Evolutionary conservation across 2,329 filamentous ascomycete genomes (phyloP).

Genomic region (Penicillium sp.): DNA sequence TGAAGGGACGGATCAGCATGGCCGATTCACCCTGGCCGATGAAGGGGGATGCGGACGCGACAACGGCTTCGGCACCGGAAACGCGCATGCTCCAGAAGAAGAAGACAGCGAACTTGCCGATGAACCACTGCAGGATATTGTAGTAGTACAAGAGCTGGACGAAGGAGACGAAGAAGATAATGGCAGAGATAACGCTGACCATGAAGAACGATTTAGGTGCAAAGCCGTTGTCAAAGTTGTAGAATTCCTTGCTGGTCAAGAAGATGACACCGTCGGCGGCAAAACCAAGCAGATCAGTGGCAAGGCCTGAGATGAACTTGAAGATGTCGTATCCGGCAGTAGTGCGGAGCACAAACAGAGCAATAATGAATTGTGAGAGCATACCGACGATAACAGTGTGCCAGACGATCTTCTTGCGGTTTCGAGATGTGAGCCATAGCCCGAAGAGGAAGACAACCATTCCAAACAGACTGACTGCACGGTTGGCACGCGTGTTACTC

Average conservation of each 20-base stretch:
- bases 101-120: slow-evolving; percentile 80
- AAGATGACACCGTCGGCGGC: slow-evolving; percentile 71
- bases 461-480: slow-evolving; percentile 77
- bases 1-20: slow-evolving; percentile 86
- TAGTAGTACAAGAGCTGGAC: slow-evolving; percentile 82
- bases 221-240: slow-evolving; percentile 29
- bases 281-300: slow-evolving; percentile 71
- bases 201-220: slow-evolving; percentile 64
- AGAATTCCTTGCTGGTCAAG: slow-evolving; percentile 54
- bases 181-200: slow-evolving; percentile 75
- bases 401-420: slow-evolving; percentile 62
- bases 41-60: slow-evolving; percentile 88
- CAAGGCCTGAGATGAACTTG: slow-evolving; percentile 76
- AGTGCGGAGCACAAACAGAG: slow-evolving; percentile 82
- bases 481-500: slow-evolving; percentile 77
- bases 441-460: slow-evolving; percentile 65
- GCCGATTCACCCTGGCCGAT: slow-evolving; percentile 92
- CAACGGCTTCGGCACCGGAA: slow-evolving; percentile 88
- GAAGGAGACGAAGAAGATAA: slow-evolving; percentile 95
- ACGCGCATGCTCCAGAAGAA: slow-evolving; percentile 89
- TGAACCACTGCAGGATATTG: slow-evolving; percentile 82
- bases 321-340: slow-evolving; percentile 84
- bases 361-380: slow-evolving; percentile 82
- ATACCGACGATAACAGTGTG: slow-evolving; percentile 85
- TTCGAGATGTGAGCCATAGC: slow-evolving; percentile 69